Evolutionary conservation across 2,329 filamentous ascomycete species (phyloP), one percentile per base, ranked within the genome.

Genomic region (Daldinia sp.): DNA sequence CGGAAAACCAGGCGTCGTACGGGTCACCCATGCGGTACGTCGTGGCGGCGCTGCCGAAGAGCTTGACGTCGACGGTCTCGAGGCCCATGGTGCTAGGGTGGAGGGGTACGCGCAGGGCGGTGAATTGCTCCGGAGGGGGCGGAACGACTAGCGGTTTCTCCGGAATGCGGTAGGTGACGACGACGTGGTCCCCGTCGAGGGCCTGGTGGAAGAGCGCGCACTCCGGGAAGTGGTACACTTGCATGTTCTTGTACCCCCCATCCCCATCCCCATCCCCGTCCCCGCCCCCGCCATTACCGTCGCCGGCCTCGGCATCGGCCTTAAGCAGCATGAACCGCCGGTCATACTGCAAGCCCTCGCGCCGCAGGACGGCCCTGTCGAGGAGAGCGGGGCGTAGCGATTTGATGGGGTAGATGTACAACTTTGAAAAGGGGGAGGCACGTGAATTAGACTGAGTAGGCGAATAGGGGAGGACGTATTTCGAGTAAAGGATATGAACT

Each of bases 391-490:
- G 87, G 39, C 89, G 87, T n/a, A 93, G 84, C 6, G 86, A 90
- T 77, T 93, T 93, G 80, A 93, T 89, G 46, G 92, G 91, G 77
- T 93, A 93, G 54, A 91, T 84, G 78, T 90, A 92, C 39, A 93
- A 83, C 87, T 90, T 63, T 23, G 20, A 23, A 23, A 23, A 23
- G 33, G 6, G 46, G 23, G 23, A 28, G 12, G 56, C 23, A 58
- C 10, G 18, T 54, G 23, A 59, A 35, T 37, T 44, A 51, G 63
- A 23, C 20, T 20, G 51, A 26, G 42, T 15, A 15, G 50, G 30
- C 6, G 18, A 35, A 7, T 10, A 35, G 33, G 10, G 7, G 7
- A 9, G 33, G 33, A 35, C 33, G 5, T 10, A 7, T 35, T 35
- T 9, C 10, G 23, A n/a, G 30, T 51, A 37, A 15, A 18, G 20